Evolutionary conservation across 371 early-diverging fungal species (phyloP), one percentile per base, ranked within the genome.

Genomic region (Funneliformis caledonium): DNA sequence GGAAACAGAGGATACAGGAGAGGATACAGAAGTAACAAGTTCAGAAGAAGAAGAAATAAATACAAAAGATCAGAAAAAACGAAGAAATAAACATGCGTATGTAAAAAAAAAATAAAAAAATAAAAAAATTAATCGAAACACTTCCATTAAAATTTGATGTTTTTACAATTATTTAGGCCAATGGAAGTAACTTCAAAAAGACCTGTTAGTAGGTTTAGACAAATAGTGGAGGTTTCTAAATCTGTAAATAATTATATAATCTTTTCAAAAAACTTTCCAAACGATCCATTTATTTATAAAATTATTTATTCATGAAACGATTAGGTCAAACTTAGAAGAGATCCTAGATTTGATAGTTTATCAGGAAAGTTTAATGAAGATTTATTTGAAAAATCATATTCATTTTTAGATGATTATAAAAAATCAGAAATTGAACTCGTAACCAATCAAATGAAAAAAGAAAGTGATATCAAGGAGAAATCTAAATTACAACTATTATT

Each of bases 281-380:
- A 12, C 9, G 19, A 62, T 37, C 37, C 37, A 37, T 37, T 37
- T 37, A 37, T 37, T 37, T 37, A 37, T 37, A 37, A 26, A 37
- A 37, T 37, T 37, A 2, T 3, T 37, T 37, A 37, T 37, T 37
- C 37, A 37, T 37, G 26, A 26, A 26, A 26, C 26, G 26, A 26
- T 26, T 26, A 26, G 33, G 9, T 26, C 4, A 26, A 26, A 89
- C 89, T 90, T 87, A 83, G 86, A 26, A 89, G 95, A 26, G 97
- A 97, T 86, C 97, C 97, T 37, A 88, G 97, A 65, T 97, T 97
- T 84, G 96, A 96, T 83, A 88, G 88, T 61, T 81, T 94, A 22
- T 90, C 93, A 0, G 97, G 97, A 11, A 87, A 91, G 72, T 88
- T 94, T 72, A 96, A 97, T 85, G 91, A 93, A 76, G 96, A 94